These are phyloP conservation scores for Suillus cothurnatus DNA, from an alignment of 768 basidiomycete species.

Conservation along the genomic window DNA sequence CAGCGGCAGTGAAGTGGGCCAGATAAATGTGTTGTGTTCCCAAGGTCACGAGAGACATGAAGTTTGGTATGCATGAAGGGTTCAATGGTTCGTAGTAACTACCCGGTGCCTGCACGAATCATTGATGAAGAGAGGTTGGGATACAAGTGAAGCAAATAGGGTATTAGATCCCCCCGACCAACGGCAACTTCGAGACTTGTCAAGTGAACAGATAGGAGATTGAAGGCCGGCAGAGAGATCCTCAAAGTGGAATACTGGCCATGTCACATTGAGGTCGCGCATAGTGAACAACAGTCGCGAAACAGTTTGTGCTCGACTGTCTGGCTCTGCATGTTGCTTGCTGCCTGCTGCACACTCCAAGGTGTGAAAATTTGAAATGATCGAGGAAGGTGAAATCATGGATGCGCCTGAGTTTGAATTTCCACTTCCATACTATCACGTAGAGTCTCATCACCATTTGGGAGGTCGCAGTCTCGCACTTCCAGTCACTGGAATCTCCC, in stretches of 20 bases:
- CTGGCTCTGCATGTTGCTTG: neutral
- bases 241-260: slow-evolving; percentile 7
- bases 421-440: no score
- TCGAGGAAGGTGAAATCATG: neutral
- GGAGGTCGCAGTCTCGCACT: no score
- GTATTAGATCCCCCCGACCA: neutral
- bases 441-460: no score
- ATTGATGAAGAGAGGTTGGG: neutral
- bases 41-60: slow-evolving; percentile 7
- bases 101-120: slow-evolving; percentile 4
- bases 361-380: neutral
- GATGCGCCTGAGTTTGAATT: neutral
- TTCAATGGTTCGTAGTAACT: neutral
- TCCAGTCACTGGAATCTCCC: no score
- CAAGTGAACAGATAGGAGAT: slow-evolving; percentile 23
- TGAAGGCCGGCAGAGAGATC: slow-evolving; percentile 10
- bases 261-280: slow-evolving; percentile 14
- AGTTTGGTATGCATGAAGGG: slow-evolving; percentile 16
- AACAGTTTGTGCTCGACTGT: neutral
- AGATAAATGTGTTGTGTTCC: neutral
- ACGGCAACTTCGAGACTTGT: slow-evolving; percentile 15
- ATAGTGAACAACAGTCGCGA: slow-evolving; percentile 9
- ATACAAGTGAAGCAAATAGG: neutral
- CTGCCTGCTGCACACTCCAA: neutral
- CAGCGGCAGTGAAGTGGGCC: no score